Evolutionary conservation across 176 grass and related monocot species (phyloP).

Genomic region (Cenchrus americanus): DNA sequence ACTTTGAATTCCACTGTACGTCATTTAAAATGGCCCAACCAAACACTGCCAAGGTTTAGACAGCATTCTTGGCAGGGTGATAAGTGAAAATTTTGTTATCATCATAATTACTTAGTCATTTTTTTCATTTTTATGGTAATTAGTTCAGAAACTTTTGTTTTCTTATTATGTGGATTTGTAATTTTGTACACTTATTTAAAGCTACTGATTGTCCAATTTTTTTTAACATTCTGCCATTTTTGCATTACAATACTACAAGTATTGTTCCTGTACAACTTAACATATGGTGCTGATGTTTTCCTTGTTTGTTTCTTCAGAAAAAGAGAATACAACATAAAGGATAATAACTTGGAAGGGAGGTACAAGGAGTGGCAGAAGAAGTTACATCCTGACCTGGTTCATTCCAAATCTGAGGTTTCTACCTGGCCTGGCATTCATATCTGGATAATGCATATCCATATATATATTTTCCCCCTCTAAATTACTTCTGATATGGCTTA

Average conservation of each 20-base stretch:
- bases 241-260: too few species aligned
- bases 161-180: not conserved
- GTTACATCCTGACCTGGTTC: slow-evolving; percentile 91
- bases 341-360: slow-evolving; percentile 70
- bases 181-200: not conserved
- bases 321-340: slow-evolving; percentile 55
- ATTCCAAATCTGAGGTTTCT: slow-evolving; percentile 92
- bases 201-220: too few species aligned
- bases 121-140: not conserved
- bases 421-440: not conserved
- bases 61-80: not conserved
- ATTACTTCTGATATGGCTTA: slow-evolving; percentile 25
- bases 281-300: slow-evolving; percentile 4
- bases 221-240: too few species aligned
- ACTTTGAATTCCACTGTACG: not conserved
- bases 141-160: not conserved
- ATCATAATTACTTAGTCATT: not conserved
- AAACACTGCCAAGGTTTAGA: too few species aligned
- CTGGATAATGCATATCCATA: not conserved
- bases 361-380: slow-evolving; percentile 99
- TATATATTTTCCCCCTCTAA: not conserved
- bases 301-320: slow-evolving; percentile 54
- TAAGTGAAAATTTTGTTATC: not conserved
- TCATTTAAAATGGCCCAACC: not conserved
- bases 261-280: not conserved